phyloP scores from a whole-genome alignment of 441 rosid genomes.

The Croton laevigatus region DNA sequence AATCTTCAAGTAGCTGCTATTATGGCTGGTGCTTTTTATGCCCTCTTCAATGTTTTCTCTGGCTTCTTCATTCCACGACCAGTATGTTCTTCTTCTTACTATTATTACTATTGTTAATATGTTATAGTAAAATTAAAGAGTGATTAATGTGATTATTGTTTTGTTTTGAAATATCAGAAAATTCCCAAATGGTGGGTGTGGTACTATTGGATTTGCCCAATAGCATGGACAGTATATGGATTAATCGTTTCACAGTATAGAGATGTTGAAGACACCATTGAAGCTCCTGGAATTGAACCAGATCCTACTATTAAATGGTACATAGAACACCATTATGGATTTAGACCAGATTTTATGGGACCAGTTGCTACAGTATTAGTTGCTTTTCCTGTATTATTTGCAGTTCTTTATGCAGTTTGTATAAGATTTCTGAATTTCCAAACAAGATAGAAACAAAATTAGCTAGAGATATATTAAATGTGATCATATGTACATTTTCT shows the following conservation, averaged over 20 bases:
- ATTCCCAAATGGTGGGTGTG: slow-evolving; percentile 93
- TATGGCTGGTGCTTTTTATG: slow-evolving; percentile 75
- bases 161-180: slow-evolving; percentile 40
- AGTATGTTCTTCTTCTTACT: slow-evolving; percentile 33
- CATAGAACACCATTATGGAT: slow-evolving; percentile 51
- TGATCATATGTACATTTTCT: too few species aligned
- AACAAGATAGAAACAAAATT: slow-evolving; percentile 37
- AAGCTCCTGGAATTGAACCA: slow-evolving; percentile 37
- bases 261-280: slow-evolving; percentile 42
- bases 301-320: slow-evolving; percentile 44
- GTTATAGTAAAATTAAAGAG: not conserved
- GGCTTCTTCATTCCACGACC: slow-evolving; percentile 95
- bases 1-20: slow-evolving; percentile 89
- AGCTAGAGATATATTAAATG: too few species aligned
- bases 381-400: slow-evolving; percentile 62
- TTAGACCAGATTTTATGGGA: slow-evolving; percentile 60
- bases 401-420: slow-evolving; percentile 64
- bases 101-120: not conserved
- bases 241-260: slow-evolving; percentile 71
- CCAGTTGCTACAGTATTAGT: slow-evolving; percentile 65
- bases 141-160: too few species aligned
- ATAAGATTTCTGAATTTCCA: slow-evolving; percentile 75
- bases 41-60: slow-evolving; percentile 83
- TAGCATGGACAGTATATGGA: slow-evolving; percentile 88
- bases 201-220: slow-evolving; percentile 88